A percentile compares a stretch with the other conserved stretches of the same genome.
phyloP scores from a whole-genome alignment of 139 green algal species.

The Zygnema circumcarinatum region DNA sequence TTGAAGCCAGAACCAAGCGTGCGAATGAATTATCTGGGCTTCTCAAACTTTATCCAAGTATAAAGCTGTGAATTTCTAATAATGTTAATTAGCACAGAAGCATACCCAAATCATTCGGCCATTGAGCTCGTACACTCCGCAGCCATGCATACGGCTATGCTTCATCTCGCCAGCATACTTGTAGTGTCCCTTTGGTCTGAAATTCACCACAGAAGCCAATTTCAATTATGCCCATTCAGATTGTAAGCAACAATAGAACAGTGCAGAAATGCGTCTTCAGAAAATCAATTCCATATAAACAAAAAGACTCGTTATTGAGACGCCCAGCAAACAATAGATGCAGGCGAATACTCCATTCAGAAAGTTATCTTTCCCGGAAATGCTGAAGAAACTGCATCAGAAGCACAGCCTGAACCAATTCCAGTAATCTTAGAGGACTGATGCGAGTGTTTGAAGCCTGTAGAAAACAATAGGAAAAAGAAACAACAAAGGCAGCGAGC shows the following conservation, averaged over 20 bases:
- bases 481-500: too few species aligned
- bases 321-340: not conserved
- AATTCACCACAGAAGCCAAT: slow-evolving; percentile 1
- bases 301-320: not conserved
- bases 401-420: too few species aligned
- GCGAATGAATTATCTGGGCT: too few species aligned
- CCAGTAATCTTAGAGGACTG: too few species aligned
- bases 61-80: too few species aligned
- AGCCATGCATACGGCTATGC: slow-evolving; percentile 46
- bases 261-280: not conserved
- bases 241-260: not conserved
- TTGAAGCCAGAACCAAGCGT: too few species aligned
- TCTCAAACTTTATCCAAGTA: too few species aligned
- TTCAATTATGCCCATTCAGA: not conserved
- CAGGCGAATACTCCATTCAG: too few species aligned
- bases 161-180: slow-evolving; percentile 51
- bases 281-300: not conserved
- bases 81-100: not conserved
- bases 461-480: too few species aligned
- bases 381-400: too few species aligned
- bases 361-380: too few species aligned
- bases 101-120: slow-evolving; percentile 9
- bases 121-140: slow-evolving; percentile 42
- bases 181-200: slow-evolving; percentile 45
- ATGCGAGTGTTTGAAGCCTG: too few species aligned